Conservation (phyloP, 345 rosid genomes). For the Erucastrum elatum region DNA sequence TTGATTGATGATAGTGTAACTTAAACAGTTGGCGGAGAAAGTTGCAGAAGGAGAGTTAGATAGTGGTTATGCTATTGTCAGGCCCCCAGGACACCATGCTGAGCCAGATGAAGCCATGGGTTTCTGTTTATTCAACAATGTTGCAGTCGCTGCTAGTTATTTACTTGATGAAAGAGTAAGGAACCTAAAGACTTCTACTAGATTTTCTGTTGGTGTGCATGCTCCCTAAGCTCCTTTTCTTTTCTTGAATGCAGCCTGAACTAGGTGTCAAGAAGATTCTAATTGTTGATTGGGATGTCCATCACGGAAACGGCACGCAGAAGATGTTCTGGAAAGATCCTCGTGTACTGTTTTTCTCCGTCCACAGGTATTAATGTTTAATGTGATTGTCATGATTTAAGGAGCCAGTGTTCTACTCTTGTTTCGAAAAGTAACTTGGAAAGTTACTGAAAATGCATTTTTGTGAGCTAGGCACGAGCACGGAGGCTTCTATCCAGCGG, state of each 20-base stretch:
- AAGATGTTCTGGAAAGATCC: constrained; percentile 90
- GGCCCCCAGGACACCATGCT: constrained; percentile 99
- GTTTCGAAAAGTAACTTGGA: background rate
- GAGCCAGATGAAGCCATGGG: constrained; percentile 88
- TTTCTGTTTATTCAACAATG: constrained; percentile 88
- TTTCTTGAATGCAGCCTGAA: constrained; percentile 50
- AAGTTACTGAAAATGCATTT: background rate
- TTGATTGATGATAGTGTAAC: background rate
- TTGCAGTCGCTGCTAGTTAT: constrained; percentile 78
- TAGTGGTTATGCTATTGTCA: constrained; percentile 83
- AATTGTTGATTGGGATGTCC: constrained; percentile 98
- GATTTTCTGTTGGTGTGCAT: background rate
- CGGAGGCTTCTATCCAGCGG: background rate
- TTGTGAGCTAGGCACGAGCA: background rate
- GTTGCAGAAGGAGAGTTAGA: constrained; percentile 83
- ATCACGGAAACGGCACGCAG: constrained; percentile 96
- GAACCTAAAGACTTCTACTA: background rate
- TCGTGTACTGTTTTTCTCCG: constrained; percentile 92
- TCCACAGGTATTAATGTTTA: constrained; percentile 63
- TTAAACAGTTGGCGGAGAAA: constrained; percentile 58
- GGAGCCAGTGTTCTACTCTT: background rate
- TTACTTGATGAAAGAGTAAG: constrained; percentile 69
- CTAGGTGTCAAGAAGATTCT: constrained; percentile 75
- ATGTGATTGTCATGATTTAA: too few species aligned
- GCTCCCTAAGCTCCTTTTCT: background rate